Evolutionary conservation across 2,329 filamentous ascomycete species (phyloP).

Genomic region (Fusarium falciforme): DNA sequence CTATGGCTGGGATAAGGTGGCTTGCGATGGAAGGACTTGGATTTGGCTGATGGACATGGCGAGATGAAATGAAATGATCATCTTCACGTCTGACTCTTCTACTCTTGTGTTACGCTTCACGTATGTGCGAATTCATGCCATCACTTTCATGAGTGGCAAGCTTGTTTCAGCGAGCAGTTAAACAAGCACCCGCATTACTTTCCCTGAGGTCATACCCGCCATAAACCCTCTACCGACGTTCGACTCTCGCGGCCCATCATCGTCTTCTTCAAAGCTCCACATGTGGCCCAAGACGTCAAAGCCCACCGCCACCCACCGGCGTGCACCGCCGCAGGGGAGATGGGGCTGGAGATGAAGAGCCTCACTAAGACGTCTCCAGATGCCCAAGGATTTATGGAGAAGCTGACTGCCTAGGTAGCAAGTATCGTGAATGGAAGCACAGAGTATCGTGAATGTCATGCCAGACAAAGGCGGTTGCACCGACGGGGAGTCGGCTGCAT

Average conservation of each 20-base stretch:
- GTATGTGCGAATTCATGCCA: not conserved
- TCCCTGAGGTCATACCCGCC: not conserved
- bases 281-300: not conserved
- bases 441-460: not conserved
- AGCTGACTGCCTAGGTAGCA: not conserved
- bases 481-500: not conserved
- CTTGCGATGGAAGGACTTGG: not conserved
- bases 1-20: not conserved
- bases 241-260: not conserved
- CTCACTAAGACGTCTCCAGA: not conserved
- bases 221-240: not conserved
- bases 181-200: not conserved
- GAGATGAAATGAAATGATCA: not conserved
- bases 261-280: not conserved
- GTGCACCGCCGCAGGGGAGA: not conserved
- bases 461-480: not conserved
- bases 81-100: not conserved
- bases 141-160: not conserved
- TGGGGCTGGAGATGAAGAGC: slow-evolving; percentile 1
- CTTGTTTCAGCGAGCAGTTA: not conserved
- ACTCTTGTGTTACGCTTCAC: not conserved
- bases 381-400: not conserved
- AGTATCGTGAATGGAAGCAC: not conserved
- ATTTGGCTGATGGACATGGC: not conserved
- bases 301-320: slow-evolving; percentile 1